Base-by-base conservation (phyloP, 129 eudicot genomes). In the Chrysanthemum seticuspe region DNA sequence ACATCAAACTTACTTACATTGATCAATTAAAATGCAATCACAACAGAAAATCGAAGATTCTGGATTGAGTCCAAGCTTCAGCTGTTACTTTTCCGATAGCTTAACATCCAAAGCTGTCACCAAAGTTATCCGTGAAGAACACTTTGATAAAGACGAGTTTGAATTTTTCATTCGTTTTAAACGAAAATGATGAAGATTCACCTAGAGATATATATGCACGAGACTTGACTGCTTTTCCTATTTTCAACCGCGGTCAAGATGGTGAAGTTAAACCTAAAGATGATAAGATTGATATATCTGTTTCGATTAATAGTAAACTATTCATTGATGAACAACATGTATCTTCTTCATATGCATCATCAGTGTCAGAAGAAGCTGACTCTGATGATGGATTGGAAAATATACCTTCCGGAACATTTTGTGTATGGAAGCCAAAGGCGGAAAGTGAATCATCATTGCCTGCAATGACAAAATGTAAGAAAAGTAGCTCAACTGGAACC, bases 401-500 rank as follows among this genome's bases (percentile, higher is more conserved):
- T 9, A 6, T 86, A 69, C 81, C 86, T 9, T 54, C 84, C 8
- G 89, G 84, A 23, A 71, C 83, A 6, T 89, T 77, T 84, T 89
- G 96, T 63, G 83, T 86, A 0, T 84, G 89, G 91, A 81, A 67
- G 55, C 87, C 89, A 7, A 85, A 79, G 7, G 13, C n/a, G 5
- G 79, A 68, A 10, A 74, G 60, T 10, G 16, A 54, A 4, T 62
- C 84, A 13, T 71, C 63, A 3, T 16, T 3, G 12, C 55, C 76
- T 5, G 0, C 1, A 0, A 34, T 34, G 44, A 34, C 44, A 34
- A 53, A 54, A 21, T 72, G 86, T 53, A 86, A 76, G 62, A 89
- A 89, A 84, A 89, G 91, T 81, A 84, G 58, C 34, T 89, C 96
- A 0, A 89, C 96, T 6, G 96, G 96, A 77, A 84, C 84, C 6